A percentile compares a stretch with the other conserved stretches of the same genome.
Evolutionary conservation across 768 basidiomycete species (phyloP).

Genomic region (Zangia roseola): DNA sequence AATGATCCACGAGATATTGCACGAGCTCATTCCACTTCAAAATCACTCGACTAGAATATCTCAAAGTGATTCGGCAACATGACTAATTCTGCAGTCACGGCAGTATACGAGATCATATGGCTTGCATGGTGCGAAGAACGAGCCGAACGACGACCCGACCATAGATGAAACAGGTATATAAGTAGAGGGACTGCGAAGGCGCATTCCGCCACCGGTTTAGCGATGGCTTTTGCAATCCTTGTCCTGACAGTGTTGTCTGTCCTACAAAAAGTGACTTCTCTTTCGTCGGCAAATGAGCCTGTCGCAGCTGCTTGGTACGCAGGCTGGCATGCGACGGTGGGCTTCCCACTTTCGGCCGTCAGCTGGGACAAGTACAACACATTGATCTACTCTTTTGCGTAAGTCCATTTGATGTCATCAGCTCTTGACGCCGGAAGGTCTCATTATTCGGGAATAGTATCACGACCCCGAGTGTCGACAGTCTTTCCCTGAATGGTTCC

Average conservation of each 20-base stretch:
- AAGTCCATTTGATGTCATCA: conserved; percentile 14
- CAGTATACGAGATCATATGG: too few species aligned
- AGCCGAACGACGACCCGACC: too few species aligned
- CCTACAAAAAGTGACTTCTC: background rate
- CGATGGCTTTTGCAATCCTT: background rate
- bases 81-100: too few species aligned
- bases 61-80: too few species aligned
- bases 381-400: conserved; percentile 65
- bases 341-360: conserved; percentile 53
- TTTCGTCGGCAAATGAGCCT: background rate
- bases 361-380: conserved; percentile 69
- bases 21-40: too few species aligned
- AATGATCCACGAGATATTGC: too few species aligned
- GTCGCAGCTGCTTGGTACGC: conserved; percentile 62
- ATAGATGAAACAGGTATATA: background rate
- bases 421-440: background rate
- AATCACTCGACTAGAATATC: too few species aligned
- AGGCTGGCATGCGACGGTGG: conserved; percentile 55
- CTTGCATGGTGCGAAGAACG: too few species aligned
- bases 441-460: conserved; percentile 18
- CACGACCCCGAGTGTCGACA: conserved; percentile 31
- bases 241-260: background rate
- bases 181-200: background rate
- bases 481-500: conserved; percentile 35
- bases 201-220: background rate